These are phyloP conservation scores for Aspergillus sclerotialis DNA, from an alignment of 2,329 filamentous ascomycete genomes.

Conservation along the genomic window DNA sequence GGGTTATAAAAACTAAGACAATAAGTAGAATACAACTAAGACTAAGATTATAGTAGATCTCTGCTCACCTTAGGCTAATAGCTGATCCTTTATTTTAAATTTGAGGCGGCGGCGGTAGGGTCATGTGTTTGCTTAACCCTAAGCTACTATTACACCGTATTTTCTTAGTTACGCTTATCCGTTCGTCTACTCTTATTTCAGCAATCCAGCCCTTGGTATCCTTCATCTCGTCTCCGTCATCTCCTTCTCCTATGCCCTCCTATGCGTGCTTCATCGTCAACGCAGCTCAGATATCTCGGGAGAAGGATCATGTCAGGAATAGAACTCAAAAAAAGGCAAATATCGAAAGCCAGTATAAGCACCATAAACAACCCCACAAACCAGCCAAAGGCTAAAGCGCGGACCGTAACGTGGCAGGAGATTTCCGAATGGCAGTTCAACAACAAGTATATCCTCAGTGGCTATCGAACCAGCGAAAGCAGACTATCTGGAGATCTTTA, in stretches of 20 bases:
- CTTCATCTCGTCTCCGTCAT: not conserved
- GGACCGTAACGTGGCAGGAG: slow-evolving; percentile 1
- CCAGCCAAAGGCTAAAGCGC: not conserved
- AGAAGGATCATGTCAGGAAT: not conserved
- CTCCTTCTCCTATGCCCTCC: not conserved
- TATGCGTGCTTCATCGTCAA: not conserved
- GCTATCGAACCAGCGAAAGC: slow-evolving; percentile 12
- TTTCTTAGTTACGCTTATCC: not conserved
- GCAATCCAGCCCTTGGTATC: too few relatives aligned
- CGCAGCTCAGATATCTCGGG: not conserved
- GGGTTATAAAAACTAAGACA: too few relatives aligned
- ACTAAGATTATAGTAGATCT: too few relatives aligned
- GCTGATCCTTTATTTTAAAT: too few relatives aligned
- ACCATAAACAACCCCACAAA: not conserved
- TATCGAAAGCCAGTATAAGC: not conserved
- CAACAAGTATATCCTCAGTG: slow-evolving; percentile 12
- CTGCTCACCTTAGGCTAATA: too few relatives aligned
- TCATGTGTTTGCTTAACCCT: too few relatives aligned
- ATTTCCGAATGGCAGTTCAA: slow-evolving; percentile 10
- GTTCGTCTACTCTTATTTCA: slow-evolving; percentile 1
- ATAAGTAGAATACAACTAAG: too few relatives aligned
- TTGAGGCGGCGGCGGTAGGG: too few relatives aligned
- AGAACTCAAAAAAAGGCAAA: not conserved
- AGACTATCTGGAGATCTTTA: slow-evolving; percentile 10
- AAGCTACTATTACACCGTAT: too few relatives aligned